These are phyloP conservation scores for Paramecium sexaurelia DNA, from an alignment of 73 alveolate species.

Conservation along the genomic window DNA sequence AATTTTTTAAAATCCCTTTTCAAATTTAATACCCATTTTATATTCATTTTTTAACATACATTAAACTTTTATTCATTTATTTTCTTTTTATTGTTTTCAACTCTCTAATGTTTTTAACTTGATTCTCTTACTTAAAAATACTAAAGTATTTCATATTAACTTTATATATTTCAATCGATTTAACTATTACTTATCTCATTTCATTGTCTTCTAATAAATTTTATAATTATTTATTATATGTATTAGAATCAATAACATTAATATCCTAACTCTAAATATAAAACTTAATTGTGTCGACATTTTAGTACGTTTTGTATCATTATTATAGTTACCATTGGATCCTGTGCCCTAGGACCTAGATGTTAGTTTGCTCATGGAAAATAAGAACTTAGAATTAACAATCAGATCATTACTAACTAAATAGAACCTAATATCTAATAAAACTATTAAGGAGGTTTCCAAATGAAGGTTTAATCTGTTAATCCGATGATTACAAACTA, in stretches of 20 bases:
- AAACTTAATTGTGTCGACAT: conserved; percentile 12
- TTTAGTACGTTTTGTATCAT: neutral
- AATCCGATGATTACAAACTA: conserved; percentile 31
- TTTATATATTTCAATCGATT: too few species aligned
- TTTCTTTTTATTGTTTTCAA: neutral
- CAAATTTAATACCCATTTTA: neutral
- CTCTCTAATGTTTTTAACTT: neutral
- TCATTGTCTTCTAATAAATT: neutral
- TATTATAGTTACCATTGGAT: neutral
- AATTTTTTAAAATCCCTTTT: neutral
- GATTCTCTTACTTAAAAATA: too few species aligned
- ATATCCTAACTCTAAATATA: conserved; percentile 20
- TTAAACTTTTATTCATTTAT: neutral
- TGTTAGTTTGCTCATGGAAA: conserved; percentile 39
- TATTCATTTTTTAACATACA: neutral
- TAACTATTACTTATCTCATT: too few species aligned
- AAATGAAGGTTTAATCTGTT: neutral
- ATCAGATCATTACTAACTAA: neutral
- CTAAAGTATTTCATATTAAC: too few species aligned
- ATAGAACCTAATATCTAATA: neutral
- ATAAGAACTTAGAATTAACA: conserved; percentile 9
- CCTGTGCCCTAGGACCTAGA: neutral
- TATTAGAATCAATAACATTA: neutral
- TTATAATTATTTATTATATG: neutral
- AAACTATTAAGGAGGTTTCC: neutral